Evolutionary conservation across 805 yeast species (phyloP).

Genomic region (Yamadazyma laniorum): DNA sequence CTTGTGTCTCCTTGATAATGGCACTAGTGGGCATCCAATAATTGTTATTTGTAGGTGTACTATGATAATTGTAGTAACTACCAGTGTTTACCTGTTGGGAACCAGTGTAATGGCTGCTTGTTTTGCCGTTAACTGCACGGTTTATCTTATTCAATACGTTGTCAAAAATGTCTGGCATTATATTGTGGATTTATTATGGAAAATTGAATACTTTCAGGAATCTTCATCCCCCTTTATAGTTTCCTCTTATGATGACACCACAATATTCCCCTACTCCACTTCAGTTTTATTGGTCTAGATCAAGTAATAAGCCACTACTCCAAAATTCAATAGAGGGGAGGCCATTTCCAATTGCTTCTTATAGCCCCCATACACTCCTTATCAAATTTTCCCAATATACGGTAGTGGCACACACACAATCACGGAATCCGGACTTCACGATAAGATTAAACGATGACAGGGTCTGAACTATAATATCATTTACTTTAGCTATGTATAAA

Average conservation of each 20-base stretch:
- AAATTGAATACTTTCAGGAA: neutral
- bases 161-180: constrained; percentile 38
- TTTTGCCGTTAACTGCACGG: constrained; percentile 31
- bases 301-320: no score
- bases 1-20: constrained; percentile 1
- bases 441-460: no score
- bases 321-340: neutral
- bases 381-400: no score
- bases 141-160: constrained; percentile 34
- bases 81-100: constrained; percentile 38
- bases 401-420: no score
- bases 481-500: neutral
- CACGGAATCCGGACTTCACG: no score
- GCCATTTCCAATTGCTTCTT: neutral
- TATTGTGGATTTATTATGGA: neutral
- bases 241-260: no score
- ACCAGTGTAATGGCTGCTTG: constrained; percentile 30
- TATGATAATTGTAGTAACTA: constrained; percentile 34
- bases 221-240: constrained; percentile 1
- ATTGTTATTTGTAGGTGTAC: constrained; percentile 35
- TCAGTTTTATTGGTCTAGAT: no score
- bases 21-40: constrained; percentile 34
- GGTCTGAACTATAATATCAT: neutral
- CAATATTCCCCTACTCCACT: neutral
- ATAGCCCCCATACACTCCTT: neutral